These are phyloP conservation scores for Shiraia bambusicola DNA, from an alignment of 2,329 filamentous ascomycete species.

Conservation along the genomic window DNA sequence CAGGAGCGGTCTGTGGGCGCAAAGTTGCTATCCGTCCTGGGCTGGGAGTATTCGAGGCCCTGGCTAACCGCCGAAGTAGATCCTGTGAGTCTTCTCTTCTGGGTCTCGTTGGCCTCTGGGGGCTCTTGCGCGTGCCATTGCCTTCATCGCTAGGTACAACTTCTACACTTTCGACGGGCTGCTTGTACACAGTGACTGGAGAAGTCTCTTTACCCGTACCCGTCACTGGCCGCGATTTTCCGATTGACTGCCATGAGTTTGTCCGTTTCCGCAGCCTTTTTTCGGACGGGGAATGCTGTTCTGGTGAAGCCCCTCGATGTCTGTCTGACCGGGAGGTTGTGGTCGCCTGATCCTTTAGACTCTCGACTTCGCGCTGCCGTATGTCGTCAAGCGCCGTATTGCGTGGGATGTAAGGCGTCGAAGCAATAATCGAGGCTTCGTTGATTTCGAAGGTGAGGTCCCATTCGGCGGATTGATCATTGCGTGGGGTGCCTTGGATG, in stretches of 20 bases:
- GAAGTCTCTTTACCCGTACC: conserved; percentile 32
- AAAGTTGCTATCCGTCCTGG: conserved; percentile 33
- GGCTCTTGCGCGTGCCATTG: conserved; percentile 23
- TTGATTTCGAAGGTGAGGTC: conserved; percentile 49
- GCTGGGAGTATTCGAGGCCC: conserved; percentile 51
- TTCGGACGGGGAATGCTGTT: conserved; percentile 8
- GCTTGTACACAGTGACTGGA: conserved; percentile 38
- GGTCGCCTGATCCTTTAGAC: conserved; percentile 38
- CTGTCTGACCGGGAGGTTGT: conserved; percentile 31
- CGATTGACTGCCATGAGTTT: conserved; percentile 34
- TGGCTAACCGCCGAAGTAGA: conserved; percentile 49
- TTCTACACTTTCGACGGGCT: conserved; percentile 36
- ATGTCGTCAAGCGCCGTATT: conserved; percentile 48
- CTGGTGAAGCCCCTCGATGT: conserved; percentile 28
- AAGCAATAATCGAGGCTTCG: conserved; percentile 49
- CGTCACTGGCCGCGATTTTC: conserved; percentile 30
- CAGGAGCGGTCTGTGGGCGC: conserved; percentile 26
- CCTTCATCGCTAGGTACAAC: conserved; percentile 31
- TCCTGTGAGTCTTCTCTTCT: conserved; percentile 49
- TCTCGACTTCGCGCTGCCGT: conserved; percentile 46
- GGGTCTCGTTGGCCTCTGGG: conserved; percentile 30
- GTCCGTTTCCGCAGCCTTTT: conserved; percentile 24
- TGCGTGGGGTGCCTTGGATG: conserved; percentile 28
- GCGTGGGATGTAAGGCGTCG: conserved; percentile 49
- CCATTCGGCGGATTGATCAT: conserved; percentile 28